A percentile compares a stretch with the other conserved stretches of the same genome.
These are phyloP conservation scores for Penicillium sp. DNA, from an alignment of 2,329 filamentous ascomycete species.

Conservation along the genomic window DNA sequence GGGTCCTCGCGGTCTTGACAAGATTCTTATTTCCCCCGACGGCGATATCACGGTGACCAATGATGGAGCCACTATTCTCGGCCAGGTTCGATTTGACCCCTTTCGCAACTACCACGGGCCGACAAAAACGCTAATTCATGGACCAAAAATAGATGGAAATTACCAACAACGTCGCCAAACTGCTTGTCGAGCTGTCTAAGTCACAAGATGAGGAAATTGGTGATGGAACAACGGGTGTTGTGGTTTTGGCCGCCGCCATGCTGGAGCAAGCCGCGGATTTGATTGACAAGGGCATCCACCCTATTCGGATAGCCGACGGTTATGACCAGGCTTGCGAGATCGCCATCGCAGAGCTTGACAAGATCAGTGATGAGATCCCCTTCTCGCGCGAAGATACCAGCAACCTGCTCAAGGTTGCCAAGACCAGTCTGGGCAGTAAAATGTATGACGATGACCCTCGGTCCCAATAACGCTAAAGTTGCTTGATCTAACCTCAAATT, in stretches of 20 bases:
- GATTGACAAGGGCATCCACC: slow-evolving; percentile 99
- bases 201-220: slow-evolving; percentile 99
- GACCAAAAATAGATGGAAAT: slow-evolving; percentile 81
- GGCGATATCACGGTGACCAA: slow-evolving; percentile 99
- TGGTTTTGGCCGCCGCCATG: slow-evolving; percentile 90
- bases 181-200: slow-evolving; percentile 95
- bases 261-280: slow-evolving; percentile 96
- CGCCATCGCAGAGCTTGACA: slow-evolving; percentile 87
- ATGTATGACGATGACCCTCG: slow-evolving; percentile 58
- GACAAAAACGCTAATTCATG: slow-evolving; percentile 21
- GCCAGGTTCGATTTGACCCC: slow-evolving; percentile 57
- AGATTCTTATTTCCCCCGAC: slow-evolving; percentile 97
- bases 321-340: slow-evolving; percentile 98
- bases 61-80: slow-evolving; percentile 95
- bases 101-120: slow-evolving; percentile 5
- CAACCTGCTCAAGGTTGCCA: slow-evolving; percentile 92
- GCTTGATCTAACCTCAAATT: slow-evolving; percentile 20
- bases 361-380: slow-evolving; percentile 86
- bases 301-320: slow-evolving; percentile 96
- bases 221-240: slow-evolving; percentile 96
- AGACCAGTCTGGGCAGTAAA: slow-evolving; percentile 95
- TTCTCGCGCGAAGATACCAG: slow-evolving; percentile 79
- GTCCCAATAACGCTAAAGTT: neutral
- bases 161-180: slow-evolving; percentile 95
- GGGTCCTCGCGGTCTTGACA: slow-evolving; percentile 94